Base-by-base conservation (phyloP, 2,329 filamentous ascomycete species). In the Diaporthe batatas region DNA sequence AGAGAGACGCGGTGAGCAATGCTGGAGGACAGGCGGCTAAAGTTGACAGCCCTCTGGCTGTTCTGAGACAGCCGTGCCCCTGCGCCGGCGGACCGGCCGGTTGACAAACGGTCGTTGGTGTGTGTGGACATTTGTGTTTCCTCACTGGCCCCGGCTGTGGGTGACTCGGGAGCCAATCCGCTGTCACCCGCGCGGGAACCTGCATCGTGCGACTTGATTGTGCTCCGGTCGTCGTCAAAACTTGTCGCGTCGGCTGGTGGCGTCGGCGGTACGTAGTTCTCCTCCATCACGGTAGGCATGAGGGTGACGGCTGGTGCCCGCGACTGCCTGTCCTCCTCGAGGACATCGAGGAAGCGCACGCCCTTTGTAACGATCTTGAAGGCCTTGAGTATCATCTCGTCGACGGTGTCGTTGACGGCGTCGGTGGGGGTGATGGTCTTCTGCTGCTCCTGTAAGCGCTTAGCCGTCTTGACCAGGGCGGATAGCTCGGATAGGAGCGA, bases 321-420 rank as follows among this genome's bases (percentile, higher is more conserved):
- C 53, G 83, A 80, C 73, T 84, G 84, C 59, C 86, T 82, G 77
- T 92, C 89, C 21, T 91, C 93, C 49, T 93, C 92, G 84, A 96
- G 91, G 2, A 96, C 88, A 77, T 99, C 96, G 54, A 98, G 87
- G 79, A 99, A 98, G 57, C 92, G 89, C 34, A 98, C 94, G 18
- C 94, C 95, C 78, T 96, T 92, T 62, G 92, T 96, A n/a, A 98
- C 93, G 68, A 98, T 95, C 79, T 93, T 95, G 85, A 98, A 98
- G 0, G 95, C 95, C 81, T 95, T 96, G 69, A 97, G 85, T 32
- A 98, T 93, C 90, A 98, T 94, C 80, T 98, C 94, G 79, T 98
- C 96, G 72, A 98, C 90, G 72, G 96, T 90, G 77, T 93, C 90
- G 78, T 94, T 94, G 16, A 93, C 86, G 58, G 90, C 87, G 39